Evolutionary conservation across 768 basidiomycete genomes (phyloP).

Genomic region (Phylloporus sp.): DNA sequence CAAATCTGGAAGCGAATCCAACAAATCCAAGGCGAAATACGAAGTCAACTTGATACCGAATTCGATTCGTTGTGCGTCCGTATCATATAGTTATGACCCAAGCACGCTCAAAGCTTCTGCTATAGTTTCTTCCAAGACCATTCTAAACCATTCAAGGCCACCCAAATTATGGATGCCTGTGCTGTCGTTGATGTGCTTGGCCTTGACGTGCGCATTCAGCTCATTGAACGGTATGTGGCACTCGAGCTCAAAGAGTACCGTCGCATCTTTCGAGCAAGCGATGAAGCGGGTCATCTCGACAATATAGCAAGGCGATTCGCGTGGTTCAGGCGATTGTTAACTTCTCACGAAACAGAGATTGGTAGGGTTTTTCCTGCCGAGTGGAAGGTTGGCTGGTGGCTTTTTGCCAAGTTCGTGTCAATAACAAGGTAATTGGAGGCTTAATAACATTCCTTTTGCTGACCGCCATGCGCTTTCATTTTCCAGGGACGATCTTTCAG

Average conservation of each 20-base stretch:
- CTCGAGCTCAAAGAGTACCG: slow-evolving; percentile 94
- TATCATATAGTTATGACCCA: not conserved
- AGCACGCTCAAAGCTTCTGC: not conserved
- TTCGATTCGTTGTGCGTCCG: slow-evolving; percentile 86
- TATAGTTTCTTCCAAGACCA: slow-evolving; percentile 77
- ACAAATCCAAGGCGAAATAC: slow-evolving; percentile 78
- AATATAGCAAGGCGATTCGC: slow-evolving; percentile 91
- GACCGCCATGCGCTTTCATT: not conserved
- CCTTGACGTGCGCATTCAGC: slow-evolving; percentile 70
- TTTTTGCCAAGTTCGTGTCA: slow-evolving; percentile 84
- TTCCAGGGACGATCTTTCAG: slow-evolving; percentile 76
- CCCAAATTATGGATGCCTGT: slow-evolving; percentile 77
- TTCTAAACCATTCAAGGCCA: slow-evolving; percentile 58
- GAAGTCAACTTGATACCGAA: slow-evolving; percentile 78
- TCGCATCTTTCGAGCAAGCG: slow-evolving; percentile 87
- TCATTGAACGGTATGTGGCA: slow-evolving; percentile 85
- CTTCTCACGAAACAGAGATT: slow-evolving; percentile 84
- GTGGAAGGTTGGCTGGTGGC: slow-evolving; percentile 83
- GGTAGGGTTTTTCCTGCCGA: slow-evolving; percentile 76
- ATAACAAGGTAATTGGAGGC: slow-evolving; percentile 65
- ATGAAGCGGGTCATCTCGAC: slow-evolving; percentile 96
- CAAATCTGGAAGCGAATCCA: slow-evolving; percentile 78
- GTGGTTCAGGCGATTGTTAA: slow-evolving; percentile 87
- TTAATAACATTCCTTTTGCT: not conserved
- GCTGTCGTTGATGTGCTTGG: slow-evolving; percentile 88